Percentiles rank a stretch among this genome's conserved stretches.
Evolutionary conservation across 371 early-diverging fungal genomes (phyloP).

Genomic region (Parasitella parasitica): DNA sequence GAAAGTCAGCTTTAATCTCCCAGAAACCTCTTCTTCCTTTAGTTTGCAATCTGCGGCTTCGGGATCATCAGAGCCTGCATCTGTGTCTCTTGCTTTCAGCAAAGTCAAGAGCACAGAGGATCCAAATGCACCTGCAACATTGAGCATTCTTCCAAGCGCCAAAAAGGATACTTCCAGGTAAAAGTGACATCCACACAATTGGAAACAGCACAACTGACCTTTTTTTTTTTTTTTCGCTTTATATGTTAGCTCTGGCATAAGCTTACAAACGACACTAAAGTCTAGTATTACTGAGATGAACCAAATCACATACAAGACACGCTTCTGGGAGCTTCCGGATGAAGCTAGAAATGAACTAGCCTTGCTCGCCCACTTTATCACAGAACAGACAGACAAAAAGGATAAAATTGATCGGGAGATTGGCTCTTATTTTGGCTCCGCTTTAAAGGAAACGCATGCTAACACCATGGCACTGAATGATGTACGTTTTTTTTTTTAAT

Average conservation of each 20-base stretch:
- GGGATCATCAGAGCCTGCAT: conserved; percentile 1
- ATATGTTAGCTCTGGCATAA: conserved; percentile 1
- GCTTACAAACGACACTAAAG: conserved; percentile 9
- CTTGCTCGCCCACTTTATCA: conserved; percentile 16
- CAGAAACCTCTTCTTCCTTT: neutral
- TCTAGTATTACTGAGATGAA: conserved; percentile 7
- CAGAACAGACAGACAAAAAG: conserved; percentile 15
- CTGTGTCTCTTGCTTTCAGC: conserved; percentile 12
- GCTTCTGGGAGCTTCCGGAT: conserved; percentile 24
- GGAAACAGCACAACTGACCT: neutral
- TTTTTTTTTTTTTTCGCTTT: too few relatives aligned
- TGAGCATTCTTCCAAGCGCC: neutral
- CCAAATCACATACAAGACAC: conserved; percentile 20
- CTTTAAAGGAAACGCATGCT: conserved; percentile 1
- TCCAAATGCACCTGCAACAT: neutral
- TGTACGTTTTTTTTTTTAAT: conserved; percentile 4
- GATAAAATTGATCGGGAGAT: conserved; percentile 9
- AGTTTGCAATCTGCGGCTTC: neutral
- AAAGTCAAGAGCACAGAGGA: neutral
- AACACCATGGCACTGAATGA: neutral
- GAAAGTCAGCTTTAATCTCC: neutral
- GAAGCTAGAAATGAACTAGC: conserved; percentile 19
- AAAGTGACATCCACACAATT: neutral
- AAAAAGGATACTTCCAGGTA: conserved; percentile 9
- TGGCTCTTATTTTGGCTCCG: conserved; percentile 11